Base-by-base conservation (phyloP, 2,329 filamentous ascomycete species). In the Pleomassaria siparia region DNA sequence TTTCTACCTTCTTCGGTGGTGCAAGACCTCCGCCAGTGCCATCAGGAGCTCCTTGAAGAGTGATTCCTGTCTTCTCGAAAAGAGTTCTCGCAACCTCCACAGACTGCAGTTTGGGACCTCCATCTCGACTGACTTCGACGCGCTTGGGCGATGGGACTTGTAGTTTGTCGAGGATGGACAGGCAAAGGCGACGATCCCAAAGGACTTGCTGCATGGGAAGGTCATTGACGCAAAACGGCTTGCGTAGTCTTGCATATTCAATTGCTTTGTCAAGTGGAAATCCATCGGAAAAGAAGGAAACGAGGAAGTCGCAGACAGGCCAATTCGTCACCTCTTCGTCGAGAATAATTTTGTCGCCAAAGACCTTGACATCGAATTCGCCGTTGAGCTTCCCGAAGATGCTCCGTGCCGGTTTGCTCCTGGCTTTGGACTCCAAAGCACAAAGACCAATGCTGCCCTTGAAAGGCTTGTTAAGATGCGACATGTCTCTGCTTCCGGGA, bases 251-350 rank as follows among this genome's bases (percentile, higher is more conserved):
- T 52, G 91, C 89, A 70, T 99, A 99, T 26, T 91, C 89, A 60
- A 99, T 95, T 4, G 95, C 94, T 69, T 99, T 99, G 57, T 97
- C 91, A 39, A 99, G 76, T 0, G 94, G 94, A 59, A 99, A 99
- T 0, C 94, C 94, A 69, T 96, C 92, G 0, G 92, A 97, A 72
- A 97, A 99, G 74, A 99, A 99, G 2, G 91, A 96, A 63, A 99
- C 96, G 46, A 99, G 75, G 63, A 95, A 99, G 73, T 99, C 94
- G 71, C 90, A 95, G 45, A 95, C 84, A 15, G 91, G 91, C 91
- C 91, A 96, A 67, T 96, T 95, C 72, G 95, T 91, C 46, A 96
- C 87, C 53, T 88, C 89, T 81, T 99, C 94, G 64, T 99, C 94
- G 28, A 99, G 79, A 58, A 99, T 99, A 35, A 96, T 92, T 74